Base-by-base conservation (phyloP, 495 filamentous ascomycete genomes). In the Neurospora sp. region DNA sequence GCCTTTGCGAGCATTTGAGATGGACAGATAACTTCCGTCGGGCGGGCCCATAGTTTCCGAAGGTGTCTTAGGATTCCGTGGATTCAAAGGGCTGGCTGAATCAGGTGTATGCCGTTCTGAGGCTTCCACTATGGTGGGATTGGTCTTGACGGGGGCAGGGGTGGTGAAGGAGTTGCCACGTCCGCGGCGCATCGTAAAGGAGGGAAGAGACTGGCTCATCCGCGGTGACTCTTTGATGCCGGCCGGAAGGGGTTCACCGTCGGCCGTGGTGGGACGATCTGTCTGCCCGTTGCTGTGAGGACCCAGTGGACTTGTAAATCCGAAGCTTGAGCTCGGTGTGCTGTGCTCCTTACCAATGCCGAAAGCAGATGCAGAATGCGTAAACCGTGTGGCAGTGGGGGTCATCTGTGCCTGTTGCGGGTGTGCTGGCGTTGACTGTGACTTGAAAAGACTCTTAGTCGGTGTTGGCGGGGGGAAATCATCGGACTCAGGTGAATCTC, bases 401-500 rank as follows among this genome's bases (percentile, higher is more conserved):
- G 80, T 77, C 69, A 66, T 76, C 76, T 31, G 75, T 75, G 73
- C 73, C 66, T 44, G 75, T 72, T 73, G 73, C 31, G 70, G 73
- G 40, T 75, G 73, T 9, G 54, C 75, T 41, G 76, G 76, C 12
- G 75, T 72, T 5, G 75, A 71, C 16, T 76, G 73, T 31, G 74
- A 79, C 77, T 77, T 83, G 77, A 75, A 75, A 37, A 86, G 79
- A 75, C 90, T 91, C 82, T 97, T 98, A 1, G 96, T 98, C 3
- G 96, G 96, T 12, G 96, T 99, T 11, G 94, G 94, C 31, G 94
- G 94, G 35, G 96, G 83, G 27, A 97, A 92, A 75, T 95, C 93
- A 44, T 85, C 87, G 62, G 75, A 71, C 20, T 88, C 87, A 11
- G 83, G 86, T 41, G 86, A 74, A 81, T 86, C 80, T 71, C 82